phyloP scores from a whole-genome alignment of 345 rosid species.

The Mercurialis annua region DNA sequence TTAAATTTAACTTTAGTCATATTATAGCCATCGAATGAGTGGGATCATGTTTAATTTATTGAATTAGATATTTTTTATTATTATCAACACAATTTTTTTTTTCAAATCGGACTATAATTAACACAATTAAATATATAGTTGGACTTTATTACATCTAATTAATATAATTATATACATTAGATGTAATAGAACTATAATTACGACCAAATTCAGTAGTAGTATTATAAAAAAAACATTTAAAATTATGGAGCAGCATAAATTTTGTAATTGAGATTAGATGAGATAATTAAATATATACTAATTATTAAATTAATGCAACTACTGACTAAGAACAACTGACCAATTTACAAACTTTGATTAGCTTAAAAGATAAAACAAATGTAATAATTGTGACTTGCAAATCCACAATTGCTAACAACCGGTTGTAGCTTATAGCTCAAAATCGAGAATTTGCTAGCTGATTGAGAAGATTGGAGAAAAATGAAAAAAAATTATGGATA shows the following conservation, averaged over 20 bases:
- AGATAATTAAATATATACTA: background rate
- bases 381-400: constrained; percentile 36
- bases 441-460: too few species aligned
- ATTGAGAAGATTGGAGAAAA: background rate
- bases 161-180: background rate
- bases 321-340: constrained; percentile 1
- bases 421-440: background rate
- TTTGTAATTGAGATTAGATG: background rate
- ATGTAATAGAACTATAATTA: background rate
- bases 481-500: too few species aligned
- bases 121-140: too few species aligned
- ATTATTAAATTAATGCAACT: background rate
- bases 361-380: constrained; percentile 34
- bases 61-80: too few species aligned
- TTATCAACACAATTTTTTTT: too few species aligned
- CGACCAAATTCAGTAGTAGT: background rate
- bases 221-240: background rate
- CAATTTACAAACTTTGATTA: constrained; percentile 18
- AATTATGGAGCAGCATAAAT: background rate
- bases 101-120: too few species aligned
- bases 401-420: constrained; percentile 18
- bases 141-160: too few species aligned
- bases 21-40: too few species aligned
- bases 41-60: too few species aligned
- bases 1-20: too few species aligned